Evolutionary conservation across 2,329 filamentous ascomycete genomes (phyloP).

Genomic region (Diplocarpon mali): DNA sequence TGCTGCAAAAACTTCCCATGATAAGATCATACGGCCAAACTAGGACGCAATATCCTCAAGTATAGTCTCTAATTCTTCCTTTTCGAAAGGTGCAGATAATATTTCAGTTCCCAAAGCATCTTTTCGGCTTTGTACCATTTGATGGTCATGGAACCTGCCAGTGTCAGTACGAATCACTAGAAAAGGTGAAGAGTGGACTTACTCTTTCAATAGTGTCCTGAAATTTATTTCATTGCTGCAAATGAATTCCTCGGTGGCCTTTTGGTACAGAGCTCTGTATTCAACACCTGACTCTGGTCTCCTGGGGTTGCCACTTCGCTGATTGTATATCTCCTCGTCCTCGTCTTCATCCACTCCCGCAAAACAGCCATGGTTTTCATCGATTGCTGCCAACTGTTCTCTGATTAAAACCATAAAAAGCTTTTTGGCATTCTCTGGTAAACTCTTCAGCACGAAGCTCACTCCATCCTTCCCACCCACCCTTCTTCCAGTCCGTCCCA

Average conservation of each 20-base stretch:
- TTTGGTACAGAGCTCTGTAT: constrained; percentile 85
- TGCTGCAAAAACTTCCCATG: not conserved
- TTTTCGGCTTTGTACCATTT: constrained; percentile 86
- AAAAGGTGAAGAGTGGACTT: constrained; percentile 25
- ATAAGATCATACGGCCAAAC: not conserved
- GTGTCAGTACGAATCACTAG: constrained; percentile 22
- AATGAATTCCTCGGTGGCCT: constrained; percentile 92
- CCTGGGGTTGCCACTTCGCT: constrained; percentile 17
- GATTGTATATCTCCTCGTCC: constrained; percentile 38
- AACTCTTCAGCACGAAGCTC: constrained; percentile 75
- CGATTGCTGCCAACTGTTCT: constrained; percentile 66
- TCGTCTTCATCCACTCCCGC: constrained; percentile 36
- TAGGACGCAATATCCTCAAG: constrained; percentile 57
- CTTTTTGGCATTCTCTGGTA: constrained; percentile 85
- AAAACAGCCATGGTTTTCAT: constrained; percentile 40
- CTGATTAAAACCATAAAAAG: constrained; percentile 76
- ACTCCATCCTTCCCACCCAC: constrained; percentile 87
- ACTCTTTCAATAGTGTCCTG: constrained; percentile 87
- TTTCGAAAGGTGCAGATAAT: constrained; percentile 72
- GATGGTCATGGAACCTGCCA: constrained; percentile 80
- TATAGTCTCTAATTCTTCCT: constrained; percentile 80
- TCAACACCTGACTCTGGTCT: constrained; percentile 55
- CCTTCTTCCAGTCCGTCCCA: constrained; percentile 69
- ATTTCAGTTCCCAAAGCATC: constrained; percentile 79
- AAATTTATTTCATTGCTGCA: constrained; percentile 96